phyloP scores from a whole-genome alignment of 805 yeast genomes.

The Scheffersomyces spartinae region DNA sequence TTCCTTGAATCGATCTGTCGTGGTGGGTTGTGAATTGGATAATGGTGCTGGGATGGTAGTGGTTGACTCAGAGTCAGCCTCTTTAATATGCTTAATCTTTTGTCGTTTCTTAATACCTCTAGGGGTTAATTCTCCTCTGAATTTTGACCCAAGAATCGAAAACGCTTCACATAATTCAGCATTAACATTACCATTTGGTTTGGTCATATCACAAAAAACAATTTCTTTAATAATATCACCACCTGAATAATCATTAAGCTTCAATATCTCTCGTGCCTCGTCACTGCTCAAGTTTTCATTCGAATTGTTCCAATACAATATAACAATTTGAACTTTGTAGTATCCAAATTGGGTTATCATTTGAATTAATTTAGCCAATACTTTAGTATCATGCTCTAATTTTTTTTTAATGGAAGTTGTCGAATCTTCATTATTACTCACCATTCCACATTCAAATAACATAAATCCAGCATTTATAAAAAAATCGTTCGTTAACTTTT shows the following conservation, averaged over 20 bases:
- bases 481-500: no score
- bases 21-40: no score
- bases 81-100: constrained; percentile 6
- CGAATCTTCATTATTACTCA: constrained; percentile 1
- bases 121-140: constrained; percentile 16
- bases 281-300: constrained; percentile 7
- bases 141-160: constrained; percentile 9
- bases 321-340: constrained; percentile 26
- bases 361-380: constrained; percentile 22
- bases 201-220: constrained; percentile 22
- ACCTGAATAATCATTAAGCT: constrained; percentile 4
- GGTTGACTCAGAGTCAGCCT: no score
- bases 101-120: constrained; percentile 16
- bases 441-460: constrained; percentile 41
- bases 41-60: no score
- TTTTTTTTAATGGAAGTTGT: constrained; percentile 20
- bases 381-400: constrained; percentile 22
- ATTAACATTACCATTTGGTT: constrained; percentile 12
- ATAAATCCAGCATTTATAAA: constrained; percentile 32
- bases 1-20: no score
- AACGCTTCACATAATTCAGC: constrained; percentile 14
- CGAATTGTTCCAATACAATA: constrained; percentile 31
- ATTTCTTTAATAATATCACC: constrained; percentile 11
- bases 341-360: constrained; percentile 22
- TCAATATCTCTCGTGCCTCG: constrained; percentile 9